phyloP scores from a whole-genome alignment of 2,329 filamentous ascomycete species.

The Colletotrichum nymphaeae region DNA sequence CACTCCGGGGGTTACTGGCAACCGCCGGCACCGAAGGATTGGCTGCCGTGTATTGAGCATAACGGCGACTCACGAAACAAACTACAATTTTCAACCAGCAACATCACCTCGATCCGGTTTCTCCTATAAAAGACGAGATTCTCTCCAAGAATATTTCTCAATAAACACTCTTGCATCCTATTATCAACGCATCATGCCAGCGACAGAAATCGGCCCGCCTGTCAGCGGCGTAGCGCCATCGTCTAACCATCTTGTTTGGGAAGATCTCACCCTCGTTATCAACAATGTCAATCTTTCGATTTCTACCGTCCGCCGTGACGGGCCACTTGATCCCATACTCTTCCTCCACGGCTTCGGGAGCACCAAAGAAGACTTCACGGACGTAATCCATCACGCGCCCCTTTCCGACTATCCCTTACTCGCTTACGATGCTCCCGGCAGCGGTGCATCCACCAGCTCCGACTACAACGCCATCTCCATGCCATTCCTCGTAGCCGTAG shows the following conservation, averaged over 20 bases:
- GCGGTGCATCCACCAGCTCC: conserved; percentile 36
- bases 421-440: conserved; percentile 41
- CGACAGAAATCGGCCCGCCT: neutral
- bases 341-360: conserved; percentile 43
- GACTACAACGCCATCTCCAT: conserved; percentile 36
- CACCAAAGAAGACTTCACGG: conserved; percentile 42
- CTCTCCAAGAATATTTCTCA: too few relatives aligned
- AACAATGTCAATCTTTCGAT: conserved; percentile 39
- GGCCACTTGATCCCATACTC: conserved; percentile 24
- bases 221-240: neutral
- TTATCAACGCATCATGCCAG: neutral
- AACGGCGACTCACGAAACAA: neutral
- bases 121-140: too few relatives aligned
- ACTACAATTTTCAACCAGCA: neutral
- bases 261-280: neutral
- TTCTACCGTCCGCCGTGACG: conserved; percentile 1
- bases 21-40: neutral
- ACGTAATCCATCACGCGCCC: conserved; percentile 36
- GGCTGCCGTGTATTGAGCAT: neutral
- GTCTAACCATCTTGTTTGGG: neutral
- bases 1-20: neutral
- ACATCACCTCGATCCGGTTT: too few relatives aligned
- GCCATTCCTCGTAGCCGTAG: conserved; percentile 37
- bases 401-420: conserved; percentile 37
- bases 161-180: neutral